Base-by-base conservation (phyloP, 768 basidiomycete species). In the Leucocoprinus sp. region DNA sequence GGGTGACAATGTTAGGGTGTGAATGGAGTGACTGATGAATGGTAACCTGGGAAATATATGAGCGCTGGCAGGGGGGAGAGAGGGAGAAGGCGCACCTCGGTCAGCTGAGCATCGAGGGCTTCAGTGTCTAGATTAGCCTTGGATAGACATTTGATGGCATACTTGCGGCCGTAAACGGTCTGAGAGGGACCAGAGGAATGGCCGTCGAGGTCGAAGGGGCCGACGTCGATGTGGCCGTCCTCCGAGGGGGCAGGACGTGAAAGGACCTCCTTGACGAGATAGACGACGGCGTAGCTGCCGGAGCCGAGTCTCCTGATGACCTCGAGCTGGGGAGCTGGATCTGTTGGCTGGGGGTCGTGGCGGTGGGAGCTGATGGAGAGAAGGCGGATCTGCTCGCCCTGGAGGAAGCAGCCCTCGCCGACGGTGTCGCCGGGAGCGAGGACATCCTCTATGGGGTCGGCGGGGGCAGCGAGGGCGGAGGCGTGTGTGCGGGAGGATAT, bases 141-240 rank as follows among this genome's bases (percentile, higher is more conserved):
- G 61, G 89, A 91, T 52, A 98, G 71, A 64, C 90, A 87, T 73
- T 99, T 98, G 67, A 98, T 78, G n/a, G 96, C 96, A 63, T 82
- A 89, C 59, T 92, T 79, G 47, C 83, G 75, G 18, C 87, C 88
- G 52, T 90, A 87, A 11, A 69, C 63, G 17, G 68, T 66, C 39
- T 67, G 61, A 28, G 70, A 51, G n/a, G 52, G 57, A 39, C 58
- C 54, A 45, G 49, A 34, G 41, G 60, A 50, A 37, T 54, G 53
- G 35, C 68, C 68, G 51, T 76, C 78, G 8, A 77, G 52, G 47
- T 81, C 78, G 60, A 80, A 74, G 21, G 63, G 52, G 52, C 76
- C 77, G 43, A 79, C 72, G 41, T 73, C 71, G 58, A 76, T 72
- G 54, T 82, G 77, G 35, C 72, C 69, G 56, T 77, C 74, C 46